Base-by-base conservation (phyloP, 2,329 filamentous ascomycete species). In the Didymella lethalis region DNA sequence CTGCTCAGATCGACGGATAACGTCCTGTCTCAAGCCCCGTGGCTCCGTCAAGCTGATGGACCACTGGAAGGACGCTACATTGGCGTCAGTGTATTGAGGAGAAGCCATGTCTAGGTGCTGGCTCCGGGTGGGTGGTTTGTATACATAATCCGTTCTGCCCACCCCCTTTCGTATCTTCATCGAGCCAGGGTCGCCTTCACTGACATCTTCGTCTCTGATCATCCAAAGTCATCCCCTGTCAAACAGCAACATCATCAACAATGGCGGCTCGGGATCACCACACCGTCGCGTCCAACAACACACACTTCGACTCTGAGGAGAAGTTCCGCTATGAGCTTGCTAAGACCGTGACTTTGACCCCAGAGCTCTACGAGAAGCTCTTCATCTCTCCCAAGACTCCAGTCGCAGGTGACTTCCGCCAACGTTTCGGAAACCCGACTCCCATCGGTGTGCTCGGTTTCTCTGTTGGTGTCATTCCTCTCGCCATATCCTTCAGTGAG, bases 371-470 rank as follows among this genome's bases (percentile, higher is more conserved):
- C 28, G 63, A 65, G 53, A 50, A 32, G 29, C 55, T 65, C 0
- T 65, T 63, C 55, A 57, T 65, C 34, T 53, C 55, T 3, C 58
- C 58, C 16, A 63, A 65, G 55, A 63, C 55, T 5, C 28, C 38
- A 6, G 50, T 57, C 23, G 20, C 56, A 8, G 63, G 56, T 12
- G 48, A 54, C 23, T 38, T 65, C 26, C 61, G 63, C 20, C 36
- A 40, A 16, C 54, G 53, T 11, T 62, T 62, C 20, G 63, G 58
- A 10, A 64, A 65, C 23, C 56, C 63, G 3, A 64, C 63, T n/a
- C 61, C 63, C 6, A 50, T 65, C 31, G 61, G 63, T 28, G 61
- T 64, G 2, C 50, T 64, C 14, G 63, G 63, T 11, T 65, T 65
- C 47, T 57, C 63, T 2, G 59, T 65, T 8, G 51, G 48, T 7